phyloP scores from a whole-genome alignment of 108 stramenopile genomes.

The Aurantiochytrium sp. region DNA sequence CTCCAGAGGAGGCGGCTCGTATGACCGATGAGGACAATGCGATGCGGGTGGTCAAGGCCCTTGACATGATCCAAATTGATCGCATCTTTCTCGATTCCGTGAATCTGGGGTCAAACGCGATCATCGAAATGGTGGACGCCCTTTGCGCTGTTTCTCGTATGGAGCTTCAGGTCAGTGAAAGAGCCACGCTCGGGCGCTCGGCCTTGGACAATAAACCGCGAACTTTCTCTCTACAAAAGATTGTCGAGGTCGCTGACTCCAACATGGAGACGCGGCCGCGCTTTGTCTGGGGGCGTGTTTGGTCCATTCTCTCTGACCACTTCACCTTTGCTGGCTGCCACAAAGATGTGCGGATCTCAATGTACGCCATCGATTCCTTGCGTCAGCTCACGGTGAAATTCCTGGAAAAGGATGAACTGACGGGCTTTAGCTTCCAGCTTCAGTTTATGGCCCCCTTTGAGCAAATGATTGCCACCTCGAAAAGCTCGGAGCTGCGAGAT shows the following conservation, averaged over 20 bases:
- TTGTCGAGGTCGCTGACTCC: constrained; percentile 94
- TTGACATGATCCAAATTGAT: constrained; percentile 21
- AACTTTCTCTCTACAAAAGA: constrained; percentile 88
- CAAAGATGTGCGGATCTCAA: constrained; percentile 79
- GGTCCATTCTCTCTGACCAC: constrained; percentile 78
- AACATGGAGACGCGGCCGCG: constrained; percentile 90
- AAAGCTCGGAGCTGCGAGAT: constrained; percentile 62
- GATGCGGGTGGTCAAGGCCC: background rate
- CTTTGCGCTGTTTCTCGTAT: constrained; percentile 18
- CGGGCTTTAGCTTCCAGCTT: constrained; percentile 87
- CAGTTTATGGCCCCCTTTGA: constrained; percentile 88
- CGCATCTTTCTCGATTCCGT: constrained; percentile 20
- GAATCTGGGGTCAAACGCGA: background rate
- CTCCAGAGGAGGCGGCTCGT: background rate
- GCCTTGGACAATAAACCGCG: constrained; percentile 53
- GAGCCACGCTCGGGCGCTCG: background rate
- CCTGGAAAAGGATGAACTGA: constrained; percentile 79
- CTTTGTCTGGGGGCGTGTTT: constrained; percentile 84
- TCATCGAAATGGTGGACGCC: constrained; percentile 13
- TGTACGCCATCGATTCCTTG: constrained; percentile 95
- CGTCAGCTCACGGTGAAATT: constrained; percentile 92
- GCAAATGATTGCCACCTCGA: constrained; percentile 55
- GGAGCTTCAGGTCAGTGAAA: background rate
- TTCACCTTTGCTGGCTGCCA: constrained; percentile 83
- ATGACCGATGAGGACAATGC: constrained; percentile 29